Base-by-base conservation (phyloP, 306 rosid genomes). In the Chamaecrista fasciculata region DNA sequence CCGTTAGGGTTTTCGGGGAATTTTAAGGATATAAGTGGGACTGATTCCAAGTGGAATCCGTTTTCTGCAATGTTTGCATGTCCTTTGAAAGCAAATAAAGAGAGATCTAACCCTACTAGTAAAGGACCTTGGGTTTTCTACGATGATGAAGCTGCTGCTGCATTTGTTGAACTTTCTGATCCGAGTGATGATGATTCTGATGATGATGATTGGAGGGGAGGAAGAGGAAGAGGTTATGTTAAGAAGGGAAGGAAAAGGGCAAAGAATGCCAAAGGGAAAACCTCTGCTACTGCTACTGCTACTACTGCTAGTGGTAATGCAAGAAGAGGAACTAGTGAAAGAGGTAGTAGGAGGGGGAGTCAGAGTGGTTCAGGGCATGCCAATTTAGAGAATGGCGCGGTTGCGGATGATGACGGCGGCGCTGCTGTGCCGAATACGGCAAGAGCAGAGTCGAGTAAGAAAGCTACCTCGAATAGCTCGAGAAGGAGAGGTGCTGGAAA, bases 51-150 rank as follows among this genome's bases (percentile, higher is more conserved):
- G 12, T 93, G 98, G 98, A 77, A 81, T 25, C 98, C 98, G 0
- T 76, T 93, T 63, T 83, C 97, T n/a, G 50, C 94, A 2, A 77
- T 90, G 83, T 85, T 88, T 71, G 79, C 86, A 48, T 83, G 88
- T 34, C 80, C 97, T 23, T 8, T 70, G 55, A 87, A 65, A 14
- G 19, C 62, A 0, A 26, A 49, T 2, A 37, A 2, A 8, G 29
- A 31, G 47, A 55, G 7, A 16, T 0, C 15, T 20, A 49, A 0
- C 16, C n/a, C n/a, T n/a, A n/a, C n/a, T n/a, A n/a, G n/a, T n/a
- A 81, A 34, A 62, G 83, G 67, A 8, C 85, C 86, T 8, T 73
- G 78, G 77, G 66, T 70, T 50, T 70, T 59, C 63, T 71, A 81
- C 5, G 84, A 82, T 25, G 87, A 85, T 5, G 87, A 84, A 0